Percentiles rank a stretch among this genome's conserved stretches.
Conservation (phyloP, 129 eudicot genomes). For the Calendula officinalis region DNA sequence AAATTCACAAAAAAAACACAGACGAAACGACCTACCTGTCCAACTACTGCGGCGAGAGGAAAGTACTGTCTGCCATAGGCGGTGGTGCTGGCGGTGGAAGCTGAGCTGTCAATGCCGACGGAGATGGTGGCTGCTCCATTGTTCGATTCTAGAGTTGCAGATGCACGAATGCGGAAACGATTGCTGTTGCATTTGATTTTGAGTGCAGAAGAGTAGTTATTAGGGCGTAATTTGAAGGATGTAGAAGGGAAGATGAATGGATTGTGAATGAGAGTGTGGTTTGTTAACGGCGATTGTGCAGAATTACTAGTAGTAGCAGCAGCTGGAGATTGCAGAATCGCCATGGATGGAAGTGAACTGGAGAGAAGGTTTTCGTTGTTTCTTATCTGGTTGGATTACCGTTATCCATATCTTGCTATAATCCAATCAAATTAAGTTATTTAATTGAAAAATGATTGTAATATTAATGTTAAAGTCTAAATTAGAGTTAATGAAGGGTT, state of each 20-base stretch:
- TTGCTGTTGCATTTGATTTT: conserved; percentile 35
- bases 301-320: background rate
- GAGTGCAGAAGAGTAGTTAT: conserved; percentile 21
- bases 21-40: conserved; percentile 51
- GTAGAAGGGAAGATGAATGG: conserved; percentile 32
- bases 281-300: conserved; percentile 10
- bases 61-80: conserved; percentile 73
- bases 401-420: background rate
- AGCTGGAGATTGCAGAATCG: conserved; percentile 30
- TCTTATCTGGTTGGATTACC: conserved; percentile 6
- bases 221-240: conserved; percentile 25
- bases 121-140: conserved; percentile 60
- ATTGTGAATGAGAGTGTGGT: conserved; percentile 10
- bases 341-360: conserved; percentile 19
- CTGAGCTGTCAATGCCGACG: conserved; percentile 11
- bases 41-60: conserved; percentile 97
- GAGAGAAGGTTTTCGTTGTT: background rate
- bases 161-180: conserved; percentile 51
- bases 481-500: too few species aligned
- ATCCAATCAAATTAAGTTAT: too few species aligned
- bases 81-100: conserved; percentile 8
- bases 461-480: too few species aligned
- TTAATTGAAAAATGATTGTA: too few species aligned
- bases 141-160: conserved; percentile 62
- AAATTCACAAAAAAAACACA: background rate